A percentile compares a stretch with the other conserved stretches of the same genome.
Conservation (phyloP, 306 rosid species). For the Sophora flavescens region DNA sequence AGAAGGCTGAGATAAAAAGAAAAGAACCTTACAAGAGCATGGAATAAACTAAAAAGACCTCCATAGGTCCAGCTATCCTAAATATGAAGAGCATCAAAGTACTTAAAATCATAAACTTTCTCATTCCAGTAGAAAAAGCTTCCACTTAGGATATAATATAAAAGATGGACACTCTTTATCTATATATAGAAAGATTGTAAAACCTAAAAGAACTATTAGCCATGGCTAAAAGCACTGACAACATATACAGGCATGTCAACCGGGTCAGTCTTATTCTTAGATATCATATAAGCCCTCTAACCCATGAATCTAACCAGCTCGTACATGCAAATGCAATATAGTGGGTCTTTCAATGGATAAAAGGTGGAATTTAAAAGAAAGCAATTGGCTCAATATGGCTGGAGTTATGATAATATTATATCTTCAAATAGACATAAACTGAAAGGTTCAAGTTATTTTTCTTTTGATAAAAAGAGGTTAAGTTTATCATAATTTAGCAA, state of each 20-base stretch:
- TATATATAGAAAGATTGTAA: neutral
- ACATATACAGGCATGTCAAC: constrained; percentile 1
- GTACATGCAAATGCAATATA: neutral
- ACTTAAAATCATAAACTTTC: neutral
- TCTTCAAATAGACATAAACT: neutral
- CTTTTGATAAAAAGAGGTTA: neutral
- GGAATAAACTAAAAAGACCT: neutral
- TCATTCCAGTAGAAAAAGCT: neutral
- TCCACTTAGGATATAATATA: neutral
- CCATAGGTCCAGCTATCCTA: neutral
- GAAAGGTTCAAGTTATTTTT: neutral
- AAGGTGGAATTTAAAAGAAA: no score
- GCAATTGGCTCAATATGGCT: neutral
- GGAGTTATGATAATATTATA: neutral
- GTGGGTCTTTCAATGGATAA: neutral
- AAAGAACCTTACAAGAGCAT: neutral
- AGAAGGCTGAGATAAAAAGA: neutral
- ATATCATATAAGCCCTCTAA: neutral
- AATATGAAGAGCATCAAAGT: neutral
- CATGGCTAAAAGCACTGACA: neutral
- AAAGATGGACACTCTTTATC: neutral
- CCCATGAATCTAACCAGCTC: neutral
- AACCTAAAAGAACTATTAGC: neutral
- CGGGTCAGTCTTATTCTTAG: neutral
- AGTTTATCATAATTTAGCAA: neutral